A percentile compares a stretch with the other conserved stretches of the same genome.
Evolutionary conservation across 352 stramenopile species (phyloP).

Genomic region (Phytopythium cucurbitacearum): DNA sequence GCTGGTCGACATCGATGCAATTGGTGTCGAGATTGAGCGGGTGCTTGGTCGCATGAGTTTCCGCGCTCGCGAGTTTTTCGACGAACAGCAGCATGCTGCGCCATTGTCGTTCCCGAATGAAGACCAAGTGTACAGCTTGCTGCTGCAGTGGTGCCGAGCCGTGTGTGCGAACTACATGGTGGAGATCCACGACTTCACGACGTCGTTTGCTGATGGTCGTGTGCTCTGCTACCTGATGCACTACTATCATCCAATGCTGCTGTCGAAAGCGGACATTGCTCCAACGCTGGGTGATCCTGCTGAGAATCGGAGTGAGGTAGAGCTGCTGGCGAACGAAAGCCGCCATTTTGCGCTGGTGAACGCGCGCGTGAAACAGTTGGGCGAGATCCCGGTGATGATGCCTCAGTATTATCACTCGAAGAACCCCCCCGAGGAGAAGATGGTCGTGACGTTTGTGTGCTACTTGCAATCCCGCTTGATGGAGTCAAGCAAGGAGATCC

Average conservation of each 20-base stretch:
- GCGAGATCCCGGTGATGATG: conserved; percentile 89
- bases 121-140: conserved; percentile 57
- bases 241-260: conserved; percentile 93
- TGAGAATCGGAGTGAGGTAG: conserved; percentile 15
- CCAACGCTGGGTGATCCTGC: conserved; percentile 34
- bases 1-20: conserved; percentile 69
- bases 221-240: conserved; percentile 93
- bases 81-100: conserved; percentile 25
- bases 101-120: conserved; percentile 33
- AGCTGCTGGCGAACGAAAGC: conserved; percentile 62
- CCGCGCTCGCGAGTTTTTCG: conserved; percentile 56
- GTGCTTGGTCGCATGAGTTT: conserved; percentile 72
- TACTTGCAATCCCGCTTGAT: conserved; percentile 94
- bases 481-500: conserved; percentile 91
- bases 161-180: conserved; percentile 91
- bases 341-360: conserved; percentile 89
- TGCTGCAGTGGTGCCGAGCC: conserved; percentile 91
- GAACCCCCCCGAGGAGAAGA: conserved; percentile 91
- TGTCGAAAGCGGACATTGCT: conserved; percentile 64
- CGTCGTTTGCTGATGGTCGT: conserved; percentile 92
- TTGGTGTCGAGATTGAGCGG: conserved; percentile 77
- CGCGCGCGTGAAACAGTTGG: conserved; percentile 86
- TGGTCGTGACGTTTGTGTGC: conserved; percentile 92
- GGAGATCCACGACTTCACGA: conserved; percentile 86
- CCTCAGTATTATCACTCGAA: conserved; percentile 85